Conservation (phyloP, 164 flowering plant genomes). For the Nymphaea colorata region DNA sequence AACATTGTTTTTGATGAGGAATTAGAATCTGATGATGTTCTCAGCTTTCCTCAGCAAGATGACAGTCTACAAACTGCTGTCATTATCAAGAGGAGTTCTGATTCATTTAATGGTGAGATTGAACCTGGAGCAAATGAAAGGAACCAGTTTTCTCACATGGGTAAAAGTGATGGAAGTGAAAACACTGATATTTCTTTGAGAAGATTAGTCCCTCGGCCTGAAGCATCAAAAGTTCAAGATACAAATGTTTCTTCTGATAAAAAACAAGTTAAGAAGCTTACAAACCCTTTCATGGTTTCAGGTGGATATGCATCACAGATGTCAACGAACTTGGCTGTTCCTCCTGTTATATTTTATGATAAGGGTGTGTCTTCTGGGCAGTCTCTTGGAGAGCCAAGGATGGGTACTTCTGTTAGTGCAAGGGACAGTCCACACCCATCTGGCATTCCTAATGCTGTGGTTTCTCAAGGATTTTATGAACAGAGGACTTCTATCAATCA, state of each 20-base stretch:
- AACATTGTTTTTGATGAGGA: conserved; percentile 97
- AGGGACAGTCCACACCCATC: conserved; percentile 34
- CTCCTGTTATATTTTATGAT: conserved; percentile 22
- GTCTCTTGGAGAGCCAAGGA: conserved; percentile 33
- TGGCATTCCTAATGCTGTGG: conserved; percentile 14
- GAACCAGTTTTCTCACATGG: conserved; percentile 37
- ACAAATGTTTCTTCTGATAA: conserved; percentile 66
- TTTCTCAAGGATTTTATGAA: conserved; percentile 53
- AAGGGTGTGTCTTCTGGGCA: conserved; percentile 27
- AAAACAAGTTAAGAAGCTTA: conserved; percentile 42
- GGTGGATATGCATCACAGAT: conserved; percentile 30
- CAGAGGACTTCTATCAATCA: conserved; percentile 43
- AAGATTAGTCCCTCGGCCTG: conserved; percentile 60
- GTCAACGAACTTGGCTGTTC: conserved; percentile 21
- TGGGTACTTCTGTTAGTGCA: conserved; percentile 21
- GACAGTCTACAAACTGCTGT: conserved; percentile 53
- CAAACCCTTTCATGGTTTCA: conserved; percentile 15
- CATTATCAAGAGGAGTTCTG: conserved; percentile 46
- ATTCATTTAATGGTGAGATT: conserved; percentile 74
- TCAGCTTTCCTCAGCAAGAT: conserved; percentile 88
- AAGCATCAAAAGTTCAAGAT: conserved; percentile 55
- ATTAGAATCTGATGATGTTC: conserved; percentile 73
- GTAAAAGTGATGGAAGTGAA: conserved; percentile 48
- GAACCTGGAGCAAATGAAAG: conserved; percentile 50
- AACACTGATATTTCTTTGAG: conserved; percentile 61